Percentiles rank a stretch among this genome's conserved stretches.
These are phyloP conservation scores for Trapa incisa DNA, from an alignment of 345 rosid species.

Conservation along the genomic window DNA sequence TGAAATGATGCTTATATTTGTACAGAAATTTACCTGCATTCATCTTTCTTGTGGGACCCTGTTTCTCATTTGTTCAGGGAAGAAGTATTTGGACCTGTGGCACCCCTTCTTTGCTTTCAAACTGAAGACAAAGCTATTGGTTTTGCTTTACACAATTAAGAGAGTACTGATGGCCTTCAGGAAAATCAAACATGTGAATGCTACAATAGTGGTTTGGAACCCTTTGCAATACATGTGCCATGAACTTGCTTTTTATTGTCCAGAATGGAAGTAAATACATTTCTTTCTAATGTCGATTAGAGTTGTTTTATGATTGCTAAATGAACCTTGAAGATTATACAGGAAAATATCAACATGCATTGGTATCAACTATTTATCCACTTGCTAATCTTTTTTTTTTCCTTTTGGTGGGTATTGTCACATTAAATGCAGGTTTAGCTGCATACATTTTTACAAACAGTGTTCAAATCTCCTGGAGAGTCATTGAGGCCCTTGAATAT, in stretches of 20 bases:
- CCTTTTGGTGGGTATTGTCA: not conserved
- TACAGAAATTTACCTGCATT: not conserved
- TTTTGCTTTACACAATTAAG: slow-evolving; percentile 74
- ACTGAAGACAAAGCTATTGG: slow-evolving; percentile 86
- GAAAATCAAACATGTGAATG: not conserved
- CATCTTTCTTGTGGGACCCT: not conserved
- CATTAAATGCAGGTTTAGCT: slow-evolving; percentile 60
- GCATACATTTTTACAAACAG: slow-evolving; percentile 84
- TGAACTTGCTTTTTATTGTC: too few relatives aligned
- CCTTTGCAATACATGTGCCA: too few relatives aligned
- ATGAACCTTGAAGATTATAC: not conserved
- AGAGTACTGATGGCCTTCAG: slow-evolving; percentile 7
- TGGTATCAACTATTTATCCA: not conserved
- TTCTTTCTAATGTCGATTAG: too few relatives aligned
- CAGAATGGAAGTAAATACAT: too few relatives aligned
- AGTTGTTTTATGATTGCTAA: too few relatives aligned
- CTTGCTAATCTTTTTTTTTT: not conserved
- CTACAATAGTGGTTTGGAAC: not conserved
- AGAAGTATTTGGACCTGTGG: slow-evolving; percentile 97
- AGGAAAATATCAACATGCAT: not conserved
- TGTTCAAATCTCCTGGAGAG: slow-evolving; percentile 84
- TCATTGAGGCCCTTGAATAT: slow-evolving; percentile 84
- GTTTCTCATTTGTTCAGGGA: slow-evolving; percentile 32
- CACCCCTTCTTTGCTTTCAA: slow-evolving; percentile 64
- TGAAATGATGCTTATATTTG: not conserved